phyloP scores from a whole-genome alignment of 331 rosid genomes.

The Malus hybrid region DNA sequence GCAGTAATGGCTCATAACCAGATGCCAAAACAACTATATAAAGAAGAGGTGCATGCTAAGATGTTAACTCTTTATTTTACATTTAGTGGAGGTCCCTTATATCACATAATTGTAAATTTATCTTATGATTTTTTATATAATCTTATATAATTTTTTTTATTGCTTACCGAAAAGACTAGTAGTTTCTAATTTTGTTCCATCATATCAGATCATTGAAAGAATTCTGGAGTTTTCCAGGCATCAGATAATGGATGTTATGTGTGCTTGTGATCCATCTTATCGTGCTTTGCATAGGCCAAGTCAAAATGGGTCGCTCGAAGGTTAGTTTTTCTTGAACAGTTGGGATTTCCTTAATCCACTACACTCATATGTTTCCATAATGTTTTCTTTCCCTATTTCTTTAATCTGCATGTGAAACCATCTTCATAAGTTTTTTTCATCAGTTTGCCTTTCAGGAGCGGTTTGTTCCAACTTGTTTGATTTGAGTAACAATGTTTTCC shows the following conservation, averaged over 20 bases:
- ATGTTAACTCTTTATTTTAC: background rate
- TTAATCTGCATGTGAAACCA: too few relatives aligned
- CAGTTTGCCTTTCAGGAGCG: background rate
- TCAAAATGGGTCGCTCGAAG: slow-evolving; percentile 68
- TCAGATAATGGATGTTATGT: slow-evolving; percentile 92
- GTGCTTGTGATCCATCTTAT: slow-evolving; percentile 86
- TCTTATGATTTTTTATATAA: background rate
- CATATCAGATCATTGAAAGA: slow-evolving; percentile 80
- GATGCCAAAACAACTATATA: slow-evolving; percentile 93
- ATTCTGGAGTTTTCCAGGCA: slow-evolving; percentile 88
- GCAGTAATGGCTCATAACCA: slow-evolving; percentile 73
- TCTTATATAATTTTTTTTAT: background rate
- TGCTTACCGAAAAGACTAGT: background rate
- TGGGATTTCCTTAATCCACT: background rate
- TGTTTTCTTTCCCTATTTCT: background rate
- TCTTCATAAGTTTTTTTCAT: background rate
- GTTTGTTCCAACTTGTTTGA: background rate
- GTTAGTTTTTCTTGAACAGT: slow-evolving; percentile 28
- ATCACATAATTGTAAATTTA: background rate
- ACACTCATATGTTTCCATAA: background rate
- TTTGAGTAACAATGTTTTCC: background rate
- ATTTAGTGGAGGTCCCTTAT: background rate
- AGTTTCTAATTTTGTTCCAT: slow-evolving; percentile 1
- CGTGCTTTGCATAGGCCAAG: slow-evolving; percentile 84
- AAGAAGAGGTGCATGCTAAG: slow-evolving; percentile 68